These are phyloP conservation scores for Ceratocystis alfenasii DNA, from an alignment of 2,329 filamentous ascomycete genomes.

Conservation along the genomic window DNA sequence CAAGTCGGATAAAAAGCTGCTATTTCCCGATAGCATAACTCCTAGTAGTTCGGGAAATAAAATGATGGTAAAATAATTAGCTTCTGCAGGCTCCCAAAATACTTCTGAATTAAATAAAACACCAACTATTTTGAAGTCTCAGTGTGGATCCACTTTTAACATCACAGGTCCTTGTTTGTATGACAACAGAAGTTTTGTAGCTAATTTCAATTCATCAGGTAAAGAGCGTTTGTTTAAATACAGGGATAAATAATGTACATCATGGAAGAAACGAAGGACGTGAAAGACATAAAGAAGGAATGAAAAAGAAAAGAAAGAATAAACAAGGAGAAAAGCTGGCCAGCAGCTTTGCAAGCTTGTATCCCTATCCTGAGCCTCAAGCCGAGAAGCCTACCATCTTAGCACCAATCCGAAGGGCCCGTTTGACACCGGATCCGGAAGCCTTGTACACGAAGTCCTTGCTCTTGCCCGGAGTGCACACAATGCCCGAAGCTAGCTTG, in stretches of 20 bases:
- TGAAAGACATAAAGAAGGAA: too few relatives aligned
- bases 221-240: background rate
- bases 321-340: background rate
- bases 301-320: background rate
- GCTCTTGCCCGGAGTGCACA: conserved; percentile 34
- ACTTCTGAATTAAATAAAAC: too few relatives aligned
- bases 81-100: too few relatives aligned
- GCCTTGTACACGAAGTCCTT: conserved; percentile 23
- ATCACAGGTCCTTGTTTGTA: background rate
- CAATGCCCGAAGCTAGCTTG: conserved; percentile 36
- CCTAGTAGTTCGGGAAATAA: too few relatives aligned
- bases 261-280: too few relatives aligned
- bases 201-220: background rate
- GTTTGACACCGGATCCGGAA: conserved; percentile 20
- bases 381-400: conserved; percentile 23
- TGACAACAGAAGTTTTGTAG: background rate
- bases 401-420: conserved; percentile 22
- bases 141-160: background rate
- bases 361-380: background rate
- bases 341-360: background rate
- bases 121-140: too few relatives aligned
- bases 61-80: too few relatives aligned
- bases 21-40: too few relatives aligned
- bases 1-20: too few relatives aligned
- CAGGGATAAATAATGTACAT: background rate